phyloP scores from a whole-genome alignment of 139 green algal genomes.

The Chlorella sp. region DNA sequence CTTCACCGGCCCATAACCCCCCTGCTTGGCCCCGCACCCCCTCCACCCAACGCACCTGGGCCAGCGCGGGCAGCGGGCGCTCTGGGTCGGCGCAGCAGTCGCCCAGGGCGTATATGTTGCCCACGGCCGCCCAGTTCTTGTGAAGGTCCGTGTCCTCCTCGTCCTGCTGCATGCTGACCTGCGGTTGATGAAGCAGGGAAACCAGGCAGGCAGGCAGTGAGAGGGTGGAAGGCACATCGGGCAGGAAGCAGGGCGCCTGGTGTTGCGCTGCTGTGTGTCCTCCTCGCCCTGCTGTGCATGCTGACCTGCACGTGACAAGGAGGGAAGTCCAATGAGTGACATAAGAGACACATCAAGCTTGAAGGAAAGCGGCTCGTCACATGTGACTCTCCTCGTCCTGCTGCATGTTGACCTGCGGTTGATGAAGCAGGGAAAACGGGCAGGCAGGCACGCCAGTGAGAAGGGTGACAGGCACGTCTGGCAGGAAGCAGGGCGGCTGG shows the following conservation, averaged over 20 bases:
- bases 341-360: too few species aligned
- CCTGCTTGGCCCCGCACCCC: background rate
- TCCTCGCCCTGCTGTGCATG: too few species aligned
- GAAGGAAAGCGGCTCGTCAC: too few species aligned
- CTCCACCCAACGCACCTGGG: slow-evolving; percentile 70
- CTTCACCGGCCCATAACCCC: background rate
- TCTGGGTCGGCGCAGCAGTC: slow-evolving; percentile 88
- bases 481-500: too few species aligned
- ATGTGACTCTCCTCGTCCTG: slow-evolving; percentile 45
- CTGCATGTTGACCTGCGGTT: slow-evolving; percentile 35
- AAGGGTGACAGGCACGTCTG: too few species aligned
- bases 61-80: slow-evolving; percentile 84
- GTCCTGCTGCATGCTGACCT: slow-evolving; percentile 44
- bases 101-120: slow-evolving; percentile 79
- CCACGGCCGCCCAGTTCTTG: slow-evolving; percentile 20
- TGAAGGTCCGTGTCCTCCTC: slow-evolving; percentile 12
- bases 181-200: background rate
- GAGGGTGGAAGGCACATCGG: too few species aligned
- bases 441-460: too few species aligned
- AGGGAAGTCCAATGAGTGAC: too few species aligned
- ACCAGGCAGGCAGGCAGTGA: too few species aligned
- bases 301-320: too few species aligned
- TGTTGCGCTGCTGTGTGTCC: too few species aligned
- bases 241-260: too few species aligned
- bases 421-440: background rate